Base-by-base conservation (phyloP, 2,329 filamentous ascomycete species). In the Xylariaceae sp. region DNA sequence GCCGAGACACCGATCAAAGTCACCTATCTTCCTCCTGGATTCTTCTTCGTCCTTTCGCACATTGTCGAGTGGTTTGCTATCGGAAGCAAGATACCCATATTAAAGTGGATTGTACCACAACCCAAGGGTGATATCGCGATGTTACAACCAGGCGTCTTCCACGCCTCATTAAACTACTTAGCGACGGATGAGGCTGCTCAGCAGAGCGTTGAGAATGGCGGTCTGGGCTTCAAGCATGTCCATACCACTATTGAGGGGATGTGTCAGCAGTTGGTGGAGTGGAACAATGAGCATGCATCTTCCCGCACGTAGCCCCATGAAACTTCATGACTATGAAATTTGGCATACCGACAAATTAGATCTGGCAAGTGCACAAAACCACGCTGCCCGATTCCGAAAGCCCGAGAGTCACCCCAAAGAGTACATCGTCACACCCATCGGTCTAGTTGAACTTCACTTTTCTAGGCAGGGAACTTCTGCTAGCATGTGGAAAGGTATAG, bases 241-340 rank as follows among this genome's bases (percentile, higher is more conserved):
- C 72, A 67, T 39, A 73, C 64, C 9, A 73, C 71, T 4, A 53
- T 79, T 18, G 73, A 78, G 58, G 76, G 75, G 0, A 60, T 77
- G 20, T 73, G 71, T 45, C 68, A 71, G 60, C 69, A 75, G 59
- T 49, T 78, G 9, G 59, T 63, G 4, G 67, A 72, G 9, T 78
- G 73, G 73, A 79, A 81, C 24, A 50, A 50, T 2, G 67, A 65
- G 37, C 63, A 68, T 27, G 50, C 45, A 5, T 36, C 50, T 10
- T 3, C 48, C 6, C 21, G 26, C 9, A 23, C 42, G 16, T 33
- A 33, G 13, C 9, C 35, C 15, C 8, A 7, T 30, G 8, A 7
- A 30, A 41, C 26, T 20, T 21, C 37, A 41, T 59, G 37, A 57
- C 23, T 43, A 4, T 1, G n/a, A 16, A 16, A n/a, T n/a, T n/a